Evolutionary conservation across 1,284 basidiomycete species (phyloP).

Genomic region (Ganoderma resinaceum): DNA sequence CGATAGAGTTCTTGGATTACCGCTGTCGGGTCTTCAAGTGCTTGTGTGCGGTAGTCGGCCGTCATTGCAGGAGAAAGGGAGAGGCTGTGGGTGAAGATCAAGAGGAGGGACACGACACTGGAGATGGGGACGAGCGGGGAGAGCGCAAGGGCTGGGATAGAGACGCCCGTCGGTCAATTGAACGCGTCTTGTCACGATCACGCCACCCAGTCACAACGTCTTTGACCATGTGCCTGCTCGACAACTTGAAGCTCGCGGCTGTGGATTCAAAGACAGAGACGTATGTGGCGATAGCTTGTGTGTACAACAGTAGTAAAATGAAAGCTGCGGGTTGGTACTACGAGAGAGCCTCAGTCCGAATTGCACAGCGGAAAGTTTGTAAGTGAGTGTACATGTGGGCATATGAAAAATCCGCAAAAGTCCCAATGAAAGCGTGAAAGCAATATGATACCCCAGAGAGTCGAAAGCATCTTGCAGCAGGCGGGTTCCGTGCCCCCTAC

Average conservation of each 20-base stretch:
- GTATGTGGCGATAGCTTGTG: too few species aligned
- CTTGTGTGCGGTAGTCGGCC: slow-evolving; percentile 55
- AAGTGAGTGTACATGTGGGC: not conserved
- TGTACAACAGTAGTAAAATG: too few species aligned
- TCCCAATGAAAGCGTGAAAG: slow-evolving; percentile 9
- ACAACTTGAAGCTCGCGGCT: too few species aligned
- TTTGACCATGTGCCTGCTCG: too few species aligned
- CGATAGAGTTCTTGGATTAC: slow-evolving; percentile 56
- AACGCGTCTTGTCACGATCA: slow-evolving; percentile 30
- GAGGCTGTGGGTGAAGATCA: not conserved
- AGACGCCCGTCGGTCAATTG: slow-evolving; percentile 3
- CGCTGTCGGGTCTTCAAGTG: slow-evolving; percentile 54
- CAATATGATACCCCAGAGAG: not conserved
- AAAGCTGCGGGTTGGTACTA: too few species aligned
- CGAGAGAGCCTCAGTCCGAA: too few species aligned
- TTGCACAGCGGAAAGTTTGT: too few species aligned
- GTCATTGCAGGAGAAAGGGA: slow-evolving; percentile 48
- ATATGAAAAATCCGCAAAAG: not conserved
- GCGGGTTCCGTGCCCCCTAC: not conserved
- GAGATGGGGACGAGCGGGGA: not conserved
- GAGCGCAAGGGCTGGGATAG: not conserved
- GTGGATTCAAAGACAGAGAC: too few species aligned
- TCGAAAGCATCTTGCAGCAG: not conserved
- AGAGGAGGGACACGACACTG: too few species aligned
- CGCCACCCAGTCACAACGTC: slow-evolving; percentile 12